Conservation (phyloP, 208 protist species). For the Leishmania mexicana region DNA sequence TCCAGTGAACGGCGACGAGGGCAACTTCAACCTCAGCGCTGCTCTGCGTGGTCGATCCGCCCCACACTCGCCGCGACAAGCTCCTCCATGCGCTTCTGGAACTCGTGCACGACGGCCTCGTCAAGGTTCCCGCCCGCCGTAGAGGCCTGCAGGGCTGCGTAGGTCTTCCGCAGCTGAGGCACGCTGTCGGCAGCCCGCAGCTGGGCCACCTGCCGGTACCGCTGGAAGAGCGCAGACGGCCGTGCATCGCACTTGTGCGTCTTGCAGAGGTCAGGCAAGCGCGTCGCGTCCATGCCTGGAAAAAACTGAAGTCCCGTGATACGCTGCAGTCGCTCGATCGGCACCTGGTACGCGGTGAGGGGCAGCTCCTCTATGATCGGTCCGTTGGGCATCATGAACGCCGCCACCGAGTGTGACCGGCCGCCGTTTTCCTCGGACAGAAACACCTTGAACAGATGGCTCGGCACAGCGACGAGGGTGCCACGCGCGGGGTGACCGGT, state of each 20-base stretch:
- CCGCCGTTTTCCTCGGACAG: conserved; percentile 49
- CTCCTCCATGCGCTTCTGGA: conserved; percentile 46
- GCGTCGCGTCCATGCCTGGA: conserved; percentile 30
- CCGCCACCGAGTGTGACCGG: conserved; percentile 39
- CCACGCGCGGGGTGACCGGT: conserved; percentile 40
- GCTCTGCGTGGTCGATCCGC: conserved; percentile 22
- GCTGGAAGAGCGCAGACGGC: conserved; percentile 45
- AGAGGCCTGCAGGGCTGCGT: conserved; percentile 33
- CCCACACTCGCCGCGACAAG: conserved; percentile 38
- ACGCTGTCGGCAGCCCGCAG: conserved; percentile 59
- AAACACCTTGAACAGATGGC: conserved; percentile 85
- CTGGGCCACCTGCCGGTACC: conserved; percentile 62
- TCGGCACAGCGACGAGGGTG: conserved; percentile 74
- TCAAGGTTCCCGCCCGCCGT: conserved; percentile 33
- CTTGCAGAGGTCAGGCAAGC: conserved; percentile 61
- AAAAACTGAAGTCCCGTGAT: conserved; percentile 85
- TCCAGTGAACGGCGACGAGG: background rate
- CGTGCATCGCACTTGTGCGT: conserved; percentile 50
- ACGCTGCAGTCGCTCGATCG: conserved; percentile 46
- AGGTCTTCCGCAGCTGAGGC: conserved; percentile 52
- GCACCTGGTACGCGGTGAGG: conserved; percentile 76
- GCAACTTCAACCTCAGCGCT: background rate
- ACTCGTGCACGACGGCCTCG: conserved; percentile 43
- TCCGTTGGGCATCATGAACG: conserved; percentile 84
- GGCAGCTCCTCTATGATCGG: conserved; percentile 66